phyloP scores from a whole-genome alignment of 2,329 filamentous ascomycete species.

The Onygenales sp. region DNA sequence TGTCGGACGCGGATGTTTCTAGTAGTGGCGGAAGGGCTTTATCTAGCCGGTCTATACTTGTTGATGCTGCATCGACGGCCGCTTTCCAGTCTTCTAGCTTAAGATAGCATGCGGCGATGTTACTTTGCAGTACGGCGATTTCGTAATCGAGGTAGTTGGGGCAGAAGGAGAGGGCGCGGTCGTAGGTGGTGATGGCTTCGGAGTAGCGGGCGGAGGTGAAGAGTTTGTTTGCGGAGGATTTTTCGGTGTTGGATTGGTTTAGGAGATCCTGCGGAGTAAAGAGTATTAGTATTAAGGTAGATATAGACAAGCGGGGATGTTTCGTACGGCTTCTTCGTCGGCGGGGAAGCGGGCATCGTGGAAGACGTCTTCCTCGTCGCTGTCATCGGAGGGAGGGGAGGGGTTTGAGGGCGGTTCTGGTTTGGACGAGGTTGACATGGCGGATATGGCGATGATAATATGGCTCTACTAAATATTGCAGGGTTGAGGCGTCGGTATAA shows the following conservation, averaged over 20 bases:
- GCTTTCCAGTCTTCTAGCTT: slow-evolving; percentile 81
- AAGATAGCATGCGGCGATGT: slow-evolving; percentile 80
- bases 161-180: slow-evolving; percentile 66
- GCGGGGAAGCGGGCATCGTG: slow-evolving; percentile 36
- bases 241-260: slow-evolving; percentile 61
- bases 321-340: slow-evolving; percentile 38
- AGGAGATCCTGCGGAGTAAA: slow-evolving; percentile 50
- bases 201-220: slow-evolving; percentile 64
- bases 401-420: background rate
- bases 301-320: background rate
- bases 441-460: background rate
- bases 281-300: slow-evolving; percentile 1
- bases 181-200: slow-evolving; percentile 72
- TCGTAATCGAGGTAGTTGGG: slow-evolving; percentile 84
- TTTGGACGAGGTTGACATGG: background rate
- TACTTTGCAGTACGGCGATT: slow-evolving; percentile 75
- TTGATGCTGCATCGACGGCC: slow-evolving; percentile 62
- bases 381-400: slow-evolving; percentile 20
- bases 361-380: slow-evolving; percentile 28
- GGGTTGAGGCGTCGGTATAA: too few species aligned
- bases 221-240: slow-evolving; percentile 67
- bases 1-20: slow-evolving; percentile 13
- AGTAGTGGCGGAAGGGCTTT: slow-evolving; percentile 42
- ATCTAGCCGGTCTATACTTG: slow-evolving; percentile 64
- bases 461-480: too few species aligned